phyloP scores from a whole-genome alignment of 148 eudicot genomes.

The Drosera capensis region DNA sequence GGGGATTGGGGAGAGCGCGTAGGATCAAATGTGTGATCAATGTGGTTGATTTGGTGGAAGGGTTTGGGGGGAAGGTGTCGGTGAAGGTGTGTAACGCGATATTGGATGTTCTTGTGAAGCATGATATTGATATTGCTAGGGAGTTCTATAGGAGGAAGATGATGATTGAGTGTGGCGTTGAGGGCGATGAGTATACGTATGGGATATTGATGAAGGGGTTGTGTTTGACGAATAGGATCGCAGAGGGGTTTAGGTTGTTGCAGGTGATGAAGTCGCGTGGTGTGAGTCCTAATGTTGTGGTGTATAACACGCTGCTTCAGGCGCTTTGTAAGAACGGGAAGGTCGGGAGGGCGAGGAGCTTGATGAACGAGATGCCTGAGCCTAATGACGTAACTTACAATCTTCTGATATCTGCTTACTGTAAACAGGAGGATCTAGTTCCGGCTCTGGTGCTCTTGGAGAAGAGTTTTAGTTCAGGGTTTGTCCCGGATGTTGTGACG shows the following conservation, averaged over 20 bases:
- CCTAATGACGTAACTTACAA: conserved; percentile 67
- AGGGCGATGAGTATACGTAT: conserved; percentile 70
- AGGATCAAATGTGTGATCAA: conserved; percentile 43
- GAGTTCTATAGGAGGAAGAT: conserved; percentile 80
- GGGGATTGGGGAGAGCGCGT: conserved; percentile 60
- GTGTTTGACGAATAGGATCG: conserved; percentile 78
- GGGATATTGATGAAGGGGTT: conserved; percentile 95
- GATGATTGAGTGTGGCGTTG: conserved; percentile 62
- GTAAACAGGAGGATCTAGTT: conserved; percentile 47
- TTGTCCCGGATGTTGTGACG: conserved; percentile 59
- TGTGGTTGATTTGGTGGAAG: conserved; percentile 40
- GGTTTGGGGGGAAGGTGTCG: conserved; percentile 38
- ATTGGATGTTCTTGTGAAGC: conserved; percentile 82
- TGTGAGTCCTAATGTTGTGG: conserved; percentile 33
- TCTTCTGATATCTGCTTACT: conserved; percentile 65
- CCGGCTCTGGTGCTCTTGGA: conserved; percentile 77
- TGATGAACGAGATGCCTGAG: conserved; percentile 65
- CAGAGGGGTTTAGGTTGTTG: conserved; percentile 76
- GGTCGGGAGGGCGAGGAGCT: conserved; percentile 88
- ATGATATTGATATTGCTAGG: conserved; percentile 83
- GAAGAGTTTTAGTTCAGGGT: conserved; percentile 46
- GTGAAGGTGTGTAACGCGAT: conserved; percentile 61
- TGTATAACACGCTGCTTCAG: conserved; percentile 76
- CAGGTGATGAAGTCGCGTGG: conserved; percentile 52
- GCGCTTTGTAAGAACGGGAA: conserved; percentile 82